A percentile compares a stretch with the other conserved stretches of the same genome.
phyloP scores from a whole-genome alignment of 2,329 filamentous ascomycete genomes.

The Colletotrichum paranaense region DNA sequence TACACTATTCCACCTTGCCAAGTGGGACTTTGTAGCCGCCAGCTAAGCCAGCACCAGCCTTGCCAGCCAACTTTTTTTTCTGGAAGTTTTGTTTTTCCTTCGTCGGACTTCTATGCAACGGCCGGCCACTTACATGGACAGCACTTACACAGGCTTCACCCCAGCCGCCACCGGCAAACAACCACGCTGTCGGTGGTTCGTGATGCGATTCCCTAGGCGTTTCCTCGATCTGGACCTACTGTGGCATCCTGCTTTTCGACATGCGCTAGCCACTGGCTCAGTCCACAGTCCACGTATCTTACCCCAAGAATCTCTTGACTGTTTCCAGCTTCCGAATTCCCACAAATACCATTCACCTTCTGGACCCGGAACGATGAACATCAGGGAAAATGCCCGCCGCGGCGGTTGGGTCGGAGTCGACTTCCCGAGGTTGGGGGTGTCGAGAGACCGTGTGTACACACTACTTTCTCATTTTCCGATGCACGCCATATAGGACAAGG shows the following conservation, averaged over 20 bases:
- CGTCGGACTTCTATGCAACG: not conserved
- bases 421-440: not conserved
- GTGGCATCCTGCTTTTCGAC: not conserved
- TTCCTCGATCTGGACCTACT: constrained; percentile 11
- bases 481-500: constrained; percentile 7
- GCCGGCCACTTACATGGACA: constrained; percentile 4
- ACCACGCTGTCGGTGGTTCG: not conserved
- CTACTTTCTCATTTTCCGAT: not conserved
- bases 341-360: constrained; percentile 4
- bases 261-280: constrained; percentile 3
- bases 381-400: not conserved
- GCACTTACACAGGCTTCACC: constrained; percentile 1
- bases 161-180: not conserved
- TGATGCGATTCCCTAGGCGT: constrained; percentile 9
- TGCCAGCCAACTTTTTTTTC: constrained; percentile 10
- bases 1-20: constrained; percentile 7
- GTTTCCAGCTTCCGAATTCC: not conserved
- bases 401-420: not conserved
- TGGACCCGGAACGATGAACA: not conserved
- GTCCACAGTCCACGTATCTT: constrained; percentile 27
- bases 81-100: not conserved
- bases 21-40: constrained; percentile 26
- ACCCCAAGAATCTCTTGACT: not conserved
- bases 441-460: not conserved
- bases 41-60: constrained; percentile 17